Percentiles rank a stretch among this genome's conserved stretches.
Evolutionary conservation across 192 early-diverging fungal species (phyloP).

Genomic region (Hyaloraphidium curvatum): DNA sequence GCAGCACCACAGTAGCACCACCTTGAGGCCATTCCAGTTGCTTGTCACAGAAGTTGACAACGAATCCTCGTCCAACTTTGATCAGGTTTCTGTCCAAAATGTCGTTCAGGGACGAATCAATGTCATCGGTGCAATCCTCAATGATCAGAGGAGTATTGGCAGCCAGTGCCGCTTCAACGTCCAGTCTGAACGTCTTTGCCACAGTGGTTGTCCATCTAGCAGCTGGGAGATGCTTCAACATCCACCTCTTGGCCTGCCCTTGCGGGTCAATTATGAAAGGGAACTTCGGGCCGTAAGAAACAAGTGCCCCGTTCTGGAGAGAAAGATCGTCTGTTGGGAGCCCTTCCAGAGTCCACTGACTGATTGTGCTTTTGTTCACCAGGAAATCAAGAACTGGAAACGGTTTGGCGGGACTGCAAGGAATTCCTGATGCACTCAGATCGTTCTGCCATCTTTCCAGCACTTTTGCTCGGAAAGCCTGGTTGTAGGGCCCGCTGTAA

Average conservation of each 20-base stretch:
- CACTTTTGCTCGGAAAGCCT: constrained; percentile 29
- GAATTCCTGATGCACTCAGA: constrained; percentile 28
- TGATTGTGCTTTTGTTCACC: constrained; percentile 36
- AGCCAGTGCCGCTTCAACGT: constrained; percentile 36
- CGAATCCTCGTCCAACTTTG: constrained; percentile 32
- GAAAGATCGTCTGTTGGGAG: constrained; percentile 43
- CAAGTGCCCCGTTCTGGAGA: constrained; percentile 41
- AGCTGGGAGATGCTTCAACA: constrained; percentile 36
- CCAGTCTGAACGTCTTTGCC: constrained; percentile 40
- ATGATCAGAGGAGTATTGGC: constrained; percentile 37
- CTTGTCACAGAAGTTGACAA: constrained; percentile 42
- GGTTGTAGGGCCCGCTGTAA: constrained; percentile 43
- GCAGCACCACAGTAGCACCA: constrained; percentile 40
- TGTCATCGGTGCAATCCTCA: constrained; percentile 40
- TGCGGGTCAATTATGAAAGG: constrained; percentile 44
- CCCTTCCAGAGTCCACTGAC: constrained; percentile 49
- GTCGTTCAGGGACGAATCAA: constrained; percentile 44
- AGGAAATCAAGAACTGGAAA: constrained; percentile 36
- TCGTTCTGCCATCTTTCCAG: constrained; percentile 37
- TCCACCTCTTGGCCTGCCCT: constrained; percentile 41
- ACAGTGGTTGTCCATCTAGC: constrained; percentile 16
- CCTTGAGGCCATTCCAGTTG: constrained; percentile 36
- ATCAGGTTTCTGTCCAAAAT: constrained; percentile 43
- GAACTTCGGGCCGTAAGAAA: constrained; percentile 34
- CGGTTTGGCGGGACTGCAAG: constrained; percentile 37